A percentile compares a stretch with the other conserved stretches of the same genome.
Evolutionary conservation across 352 stramenopile genomes (phyloP).

Genomic region (Globisporangium nodosum): DNA sequence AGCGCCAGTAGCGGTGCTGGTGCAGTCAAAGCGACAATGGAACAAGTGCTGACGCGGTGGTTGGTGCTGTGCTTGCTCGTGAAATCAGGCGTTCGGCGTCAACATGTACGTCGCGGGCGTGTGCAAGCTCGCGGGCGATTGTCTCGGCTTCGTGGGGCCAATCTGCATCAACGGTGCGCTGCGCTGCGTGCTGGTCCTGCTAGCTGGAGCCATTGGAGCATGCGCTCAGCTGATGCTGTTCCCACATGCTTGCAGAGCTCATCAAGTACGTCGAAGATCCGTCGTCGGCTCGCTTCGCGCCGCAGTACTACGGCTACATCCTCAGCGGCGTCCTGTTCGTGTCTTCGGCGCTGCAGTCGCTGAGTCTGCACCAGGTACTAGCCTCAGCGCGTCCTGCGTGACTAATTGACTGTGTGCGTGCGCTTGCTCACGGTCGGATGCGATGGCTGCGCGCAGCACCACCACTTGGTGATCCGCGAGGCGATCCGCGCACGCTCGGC

Average conservation of each 20-base stretch:
- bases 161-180: conserved; percentile 34
- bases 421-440: too few relatives aligned
- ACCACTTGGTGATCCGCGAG: conserved; percentile 59
- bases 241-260: conserved; percentile 13
- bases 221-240: too few relatives aligned
- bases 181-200: background rate
- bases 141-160: conserved; percentile 88
- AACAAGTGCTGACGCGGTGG: too few relatives aligned
- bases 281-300: conserved; percentile 31
- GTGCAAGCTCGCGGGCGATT: conserved; percentile 93
- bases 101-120: conserved; percentile 86
- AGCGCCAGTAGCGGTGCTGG: too few relatives aligned
- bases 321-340: conserved; percentile 41
- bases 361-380: conserved; percentile 56
- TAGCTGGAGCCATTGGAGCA: background rate
- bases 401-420: background rate
- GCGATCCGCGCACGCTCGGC: conserved; percentile 58
- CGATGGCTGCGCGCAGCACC: conserved; percentile 24
- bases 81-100: conserved; percentile 62
- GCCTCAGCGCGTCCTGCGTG: background rate
- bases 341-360: conserved; percentile 37
- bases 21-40: too few relatives aligned
- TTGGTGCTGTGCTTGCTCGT: conserved; percentile 4
- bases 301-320: conserved; percentile 48
- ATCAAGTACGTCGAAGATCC: conserved; percentile 68